phyloP scores from a whole-genome alignment of 2,329 filamentous ascomycete genomes.

The Diaporthe sp. region DNA sequence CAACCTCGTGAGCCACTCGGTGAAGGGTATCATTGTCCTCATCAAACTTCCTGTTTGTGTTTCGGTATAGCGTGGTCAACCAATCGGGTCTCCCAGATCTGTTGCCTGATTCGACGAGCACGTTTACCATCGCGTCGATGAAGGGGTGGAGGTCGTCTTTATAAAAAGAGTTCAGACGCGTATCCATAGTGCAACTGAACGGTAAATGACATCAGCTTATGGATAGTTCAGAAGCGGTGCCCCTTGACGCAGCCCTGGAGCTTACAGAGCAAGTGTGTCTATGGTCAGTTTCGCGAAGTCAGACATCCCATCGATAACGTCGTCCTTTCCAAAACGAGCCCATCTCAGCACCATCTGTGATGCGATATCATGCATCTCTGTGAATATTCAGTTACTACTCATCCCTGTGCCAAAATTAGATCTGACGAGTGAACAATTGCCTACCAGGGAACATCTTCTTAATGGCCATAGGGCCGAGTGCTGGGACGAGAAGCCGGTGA shows the following conservation, averaged over 20 bases:
- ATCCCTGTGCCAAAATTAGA: no score
- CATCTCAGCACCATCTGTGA: slow-evolving; percentile 39
- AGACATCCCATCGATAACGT: neutral
- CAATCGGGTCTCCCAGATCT: slow-evolving; percentile 60
- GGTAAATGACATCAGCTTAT: no score
- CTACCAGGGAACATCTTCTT: slow-evolving; percentile 21
- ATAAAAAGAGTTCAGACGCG: slow-evolving; percentile 42
- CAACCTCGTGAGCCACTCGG: neutral
- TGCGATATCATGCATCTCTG: slow-evolving; percentile 40
- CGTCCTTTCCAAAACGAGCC: neutral
- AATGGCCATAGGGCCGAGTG: slow-evolving; percentile 25
- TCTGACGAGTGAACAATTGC: neutral
- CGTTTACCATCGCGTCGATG: slow-evolving; percentile 33
- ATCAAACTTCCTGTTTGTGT: neutral
- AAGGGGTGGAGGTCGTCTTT: slow-evolving; percentile 35
- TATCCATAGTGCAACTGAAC: slow-evolving; percentile 32
- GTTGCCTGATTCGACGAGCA: slow-evolving; percentile 41
- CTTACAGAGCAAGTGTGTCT: slow-evolving; percentile 38
- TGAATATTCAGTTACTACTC: neutral
- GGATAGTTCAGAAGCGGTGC: no score
- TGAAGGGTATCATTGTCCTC: neutral
- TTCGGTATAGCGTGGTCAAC: slow-evolving; percentile 66
- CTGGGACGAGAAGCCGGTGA: slow-evolving; percentile 18
- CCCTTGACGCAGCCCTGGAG: neutral
- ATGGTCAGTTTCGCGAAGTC: slow-evolving; percentile 35